Evolutionary conservation across 192 early-diverging fungal species (phyloP).

Genomic region (Glomus cerebriforme): DNA sequence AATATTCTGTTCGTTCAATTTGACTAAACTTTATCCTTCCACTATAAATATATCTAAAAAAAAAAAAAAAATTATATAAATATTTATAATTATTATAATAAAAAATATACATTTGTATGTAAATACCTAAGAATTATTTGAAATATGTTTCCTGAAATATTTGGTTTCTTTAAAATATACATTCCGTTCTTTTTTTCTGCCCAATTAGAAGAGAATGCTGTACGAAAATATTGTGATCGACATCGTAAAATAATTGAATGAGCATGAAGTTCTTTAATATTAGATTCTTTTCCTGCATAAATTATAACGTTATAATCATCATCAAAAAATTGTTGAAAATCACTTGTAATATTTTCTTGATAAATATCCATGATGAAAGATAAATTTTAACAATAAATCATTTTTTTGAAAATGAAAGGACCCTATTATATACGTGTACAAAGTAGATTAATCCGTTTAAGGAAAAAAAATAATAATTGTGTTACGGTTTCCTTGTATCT

Average conservation of each 20-base stretch:
- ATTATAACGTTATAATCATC: slow-evolving; percentile 14
- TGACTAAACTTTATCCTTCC: neutral
- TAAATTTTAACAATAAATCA: no score
- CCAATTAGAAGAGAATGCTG: slow-evolving; percentile 3
- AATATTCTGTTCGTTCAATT: neutral
- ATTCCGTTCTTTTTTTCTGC: neutral
- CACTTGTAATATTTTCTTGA: no score
- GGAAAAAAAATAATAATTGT: no score
- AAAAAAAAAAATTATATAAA: neutral
- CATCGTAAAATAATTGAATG: neutral
- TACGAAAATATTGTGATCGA: neutral
- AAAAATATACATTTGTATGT: no score
- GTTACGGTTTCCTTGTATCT: no score
- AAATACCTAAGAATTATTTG: neutral
- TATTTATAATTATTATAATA: no score
- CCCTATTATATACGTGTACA: no score
- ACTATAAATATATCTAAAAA: neutral
- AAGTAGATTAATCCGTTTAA: no score
- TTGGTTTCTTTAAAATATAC: neutral
- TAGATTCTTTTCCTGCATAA: neutral
- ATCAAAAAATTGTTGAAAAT: neutral
- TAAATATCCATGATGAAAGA: no score
- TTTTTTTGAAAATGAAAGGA: no score
- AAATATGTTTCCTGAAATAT: neutral
- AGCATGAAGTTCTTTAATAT: neutral